Percentiles rank a stretch among this genome's conserved stretches.
These are phyloP conservation scores for Annulohypoxylon truncatum DNA, from an alignment of 2,329 filamentous ascomycete species.

Conservation along the genomic window DNA sequence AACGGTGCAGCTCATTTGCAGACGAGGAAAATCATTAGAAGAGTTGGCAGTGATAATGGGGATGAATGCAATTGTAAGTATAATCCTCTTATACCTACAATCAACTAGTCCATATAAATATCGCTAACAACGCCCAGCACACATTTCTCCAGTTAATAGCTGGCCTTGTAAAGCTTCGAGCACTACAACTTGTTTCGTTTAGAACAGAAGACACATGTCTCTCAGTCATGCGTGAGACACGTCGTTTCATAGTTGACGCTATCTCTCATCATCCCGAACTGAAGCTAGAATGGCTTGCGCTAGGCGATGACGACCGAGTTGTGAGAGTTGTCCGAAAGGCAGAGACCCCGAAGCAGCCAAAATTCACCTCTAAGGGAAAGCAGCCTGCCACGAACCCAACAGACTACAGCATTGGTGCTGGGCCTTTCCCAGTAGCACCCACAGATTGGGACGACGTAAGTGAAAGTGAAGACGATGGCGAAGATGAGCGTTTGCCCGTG, in stretches of 20 bases:
- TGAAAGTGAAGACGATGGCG: slow-evolving; percentile 53
- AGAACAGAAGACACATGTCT: slow-evolving; percentile 67
- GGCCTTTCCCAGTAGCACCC: slow-evolving; percentile 47
- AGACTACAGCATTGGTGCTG: slow-evolving; percentile 17
- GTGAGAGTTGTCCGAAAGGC: slow-evolving; percentile 61
- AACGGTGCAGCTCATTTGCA: slow-evolving; percentile 65
- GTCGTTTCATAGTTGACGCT: slow-evolving; percentile 69
- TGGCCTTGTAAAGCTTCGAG: slow-evolving; percentile 61
- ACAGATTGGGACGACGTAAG: slow-evolving; percentile 48
- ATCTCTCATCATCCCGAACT: slow-evolving; percentile 66
- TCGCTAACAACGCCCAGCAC: slow-evolving; percentile 58
- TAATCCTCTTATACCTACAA: not conserved
- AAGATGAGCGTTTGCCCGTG: slow-evolving; percentile 33
- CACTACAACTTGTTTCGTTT: slow-evolving; percentile 66
- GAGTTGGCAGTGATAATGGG: slow-evolving; percentile 69
- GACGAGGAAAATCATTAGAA: slow-evolving; percentile 60
- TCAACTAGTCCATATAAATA: not conserved
- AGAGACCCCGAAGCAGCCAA: slow-evolving; percentile 47
- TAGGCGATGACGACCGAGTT: slow-evolving; percentile 62
- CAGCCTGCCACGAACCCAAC: slow-evolving; percentile 17
- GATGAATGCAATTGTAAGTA: slow-evolving; percentile 64
- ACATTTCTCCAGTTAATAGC: slow-evolving; percentile 66
- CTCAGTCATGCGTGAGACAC: slow-evolving; percentile 67
- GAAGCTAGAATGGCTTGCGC: slow-evolving; percentile 69
- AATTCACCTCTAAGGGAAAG: slow-evolving; percentile 54